These are phyloP conservation scores for Aureobasidium sp. DNA, from an alignment of 2,329 filamentous ascomycete species.

Conservation along the genomic window DNA sequence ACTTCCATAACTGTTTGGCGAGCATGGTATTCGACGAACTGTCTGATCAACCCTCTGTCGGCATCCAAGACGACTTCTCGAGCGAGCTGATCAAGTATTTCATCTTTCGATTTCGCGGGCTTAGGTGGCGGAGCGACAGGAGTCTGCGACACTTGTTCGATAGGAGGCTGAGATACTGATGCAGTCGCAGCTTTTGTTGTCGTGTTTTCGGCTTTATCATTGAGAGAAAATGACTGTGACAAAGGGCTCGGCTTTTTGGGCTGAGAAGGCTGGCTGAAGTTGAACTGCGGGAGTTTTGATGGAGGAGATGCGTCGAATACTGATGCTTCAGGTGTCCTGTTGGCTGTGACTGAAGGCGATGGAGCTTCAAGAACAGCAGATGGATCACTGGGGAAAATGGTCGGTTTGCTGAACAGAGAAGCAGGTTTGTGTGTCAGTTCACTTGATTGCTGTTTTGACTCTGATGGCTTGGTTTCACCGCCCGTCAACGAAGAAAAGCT, in stretches of 20 bases:
- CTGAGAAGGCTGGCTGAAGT: slow-evolving; percentile 19
- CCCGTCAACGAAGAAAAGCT: background rate
- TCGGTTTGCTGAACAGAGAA: background rate
- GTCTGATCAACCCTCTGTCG: slow-evolving; percentile 37
- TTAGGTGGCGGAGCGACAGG: slow-evolving; percentile 15
- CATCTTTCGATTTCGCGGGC: background rate
- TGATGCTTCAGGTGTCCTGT: background rate
- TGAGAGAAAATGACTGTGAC: slow-evolving; percentile 24
- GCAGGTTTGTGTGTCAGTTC: background rate
- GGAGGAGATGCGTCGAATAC: background rate
- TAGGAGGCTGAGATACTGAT: background rate
- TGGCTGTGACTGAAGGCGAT: background rate
- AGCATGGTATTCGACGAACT: slow-evolving; percentile 38
- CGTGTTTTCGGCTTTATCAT: background rate
- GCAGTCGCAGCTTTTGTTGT: background rate
- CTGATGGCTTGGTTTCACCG: background rate
- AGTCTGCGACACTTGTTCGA: slow-evolving; percentile 11
- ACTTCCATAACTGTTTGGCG: slow-evolving; percentile 30
- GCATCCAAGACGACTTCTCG: slow-evolving; percentile 32
- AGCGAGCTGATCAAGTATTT: slow-evolving; percentile 29
- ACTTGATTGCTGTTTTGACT: background rate
- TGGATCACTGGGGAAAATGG: background rate
- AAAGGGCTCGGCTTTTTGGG: slow-evolving; percentile 30
- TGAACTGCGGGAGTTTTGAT: slow-evolving; percentile 15
- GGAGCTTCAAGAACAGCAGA: background rate